Evolutionary conservation across 345 rosid genomes (phyloP), one percentile per base, ranked within the genome.

Genomic region (Eutrema heterophyllum): DNA sequence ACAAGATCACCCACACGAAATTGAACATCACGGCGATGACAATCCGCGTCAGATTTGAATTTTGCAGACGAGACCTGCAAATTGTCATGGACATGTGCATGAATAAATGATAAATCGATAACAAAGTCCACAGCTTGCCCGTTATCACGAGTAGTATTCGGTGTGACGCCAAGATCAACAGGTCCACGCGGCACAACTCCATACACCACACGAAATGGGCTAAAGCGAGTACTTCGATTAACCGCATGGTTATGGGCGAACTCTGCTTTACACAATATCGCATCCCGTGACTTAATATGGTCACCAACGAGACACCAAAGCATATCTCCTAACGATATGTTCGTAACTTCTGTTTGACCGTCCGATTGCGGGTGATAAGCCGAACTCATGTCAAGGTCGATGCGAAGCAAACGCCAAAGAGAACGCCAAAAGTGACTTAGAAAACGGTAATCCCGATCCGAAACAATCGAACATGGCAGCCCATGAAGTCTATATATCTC

Each of bases 381-480:
- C 0, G 58, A 53, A 7, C 58, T 53, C 58, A 53, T 53, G 2
- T 13, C 57, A 0, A 52, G 2, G 0, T 3, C 12, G 0, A 16
- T 52, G 0, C 29, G 53, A 0, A 49, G 13, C 0, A 49, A 13
- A 1, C 6, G 2, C 53, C 35, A 52, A 2, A 52, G 3, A 0
- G 15, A 11, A 5, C 16, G 16, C 57, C 57, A 27, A 26, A 51
- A 11, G n/a, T 51, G 56, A 0, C 56, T 51, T 1, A 26, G 5
- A 0, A 26, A 26, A 0, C 33, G 15, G 0, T 33, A 50, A 0
- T 21, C 30, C 0, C 54, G 5, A 1, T 21, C 30, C 0, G 6
- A 21, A 0, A 49, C 30, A 5, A 51, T 51, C 1, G 56, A 11
- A 0, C 11, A 0, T 0, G 33, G 56, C 0, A 51, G 9, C 1